Evolutionary conservation across 1,284 basidiomycete species (phyloP).

Genomic region (Moesziomyces globuligerus): DNA sequence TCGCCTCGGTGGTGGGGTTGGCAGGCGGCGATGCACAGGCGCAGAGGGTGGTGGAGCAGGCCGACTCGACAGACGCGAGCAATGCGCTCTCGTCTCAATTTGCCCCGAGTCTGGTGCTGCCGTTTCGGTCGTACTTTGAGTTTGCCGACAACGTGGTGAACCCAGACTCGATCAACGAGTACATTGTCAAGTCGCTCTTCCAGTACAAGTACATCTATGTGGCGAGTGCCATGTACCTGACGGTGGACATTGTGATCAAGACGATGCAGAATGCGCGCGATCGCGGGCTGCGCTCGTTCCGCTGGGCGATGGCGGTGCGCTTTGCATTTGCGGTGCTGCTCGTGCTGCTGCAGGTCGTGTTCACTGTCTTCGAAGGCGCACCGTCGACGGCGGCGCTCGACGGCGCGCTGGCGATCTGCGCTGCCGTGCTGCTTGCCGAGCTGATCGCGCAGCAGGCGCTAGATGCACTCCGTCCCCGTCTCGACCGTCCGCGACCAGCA

Average conservation of each 20-base stretch:
- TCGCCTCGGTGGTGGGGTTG: conserved; percentile 20
- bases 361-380: conserved; percentile 20
- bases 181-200: conserved; percentile 23
- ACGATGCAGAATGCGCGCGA: conserved; percentile 21
- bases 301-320: conserved; percentile 16
- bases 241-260: conserved; percentile 38
- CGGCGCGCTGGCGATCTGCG: conserved; percentile 34
- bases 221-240: conserved; percentile 26
- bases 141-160: conserved; percentile 29
- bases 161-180: conserved; percentile 32
- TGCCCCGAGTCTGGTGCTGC: conserved; percentile 23
- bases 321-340: conserved; percentile 28
- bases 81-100: conserved; percentile 21
- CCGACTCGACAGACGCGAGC: conserved; percentile 6
- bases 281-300: conserved; percentile 20
- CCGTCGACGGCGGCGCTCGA: conserved; percentile 22
- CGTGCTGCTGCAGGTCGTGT: conserved; percentile 28
- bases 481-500: conserved; percentile 13
- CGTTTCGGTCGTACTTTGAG: conserved; percentile 23
- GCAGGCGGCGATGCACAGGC: conserved; percentile 12
- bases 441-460: conserved; percentile 25
- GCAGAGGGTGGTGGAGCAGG: conserved; percentile 6
- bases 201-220: conserved; percentile 49
- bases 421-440: conserved; percentile 31
- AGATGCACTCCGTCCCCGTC: conserved; percentile 6